Conservation (phyloP, 352 stramenopile species). For the Plasmopara viticola region DNA sequence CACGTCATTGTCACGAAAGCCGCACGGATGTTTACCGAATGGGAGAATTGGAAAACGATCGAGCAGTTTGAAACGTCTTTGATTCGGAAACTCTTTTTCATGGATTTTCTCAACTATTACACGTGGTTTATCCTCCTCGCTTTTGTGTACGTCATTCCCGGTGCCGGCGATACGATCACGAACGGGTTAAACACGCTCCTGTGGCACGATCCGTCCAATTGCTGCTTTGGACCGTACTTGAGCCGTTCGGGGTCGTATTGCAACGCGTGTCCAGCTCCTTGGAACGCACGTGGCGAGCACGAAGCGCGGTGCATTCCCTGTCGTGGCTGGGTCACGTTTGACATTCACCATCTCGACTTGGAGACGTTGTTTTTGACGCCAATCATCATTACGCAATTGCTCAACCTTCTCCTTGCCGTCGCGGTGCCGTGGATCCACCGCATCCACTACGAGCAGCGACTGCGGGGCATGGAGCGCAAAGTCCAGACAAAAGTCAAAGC, state of each 20-base stretch:
- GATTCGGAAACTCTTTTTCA: slow-evolving; percentile 75
- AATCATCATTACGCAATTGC: slow-evolving; percentile 71
- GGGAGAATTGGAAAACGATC: slow-evolving; percentile 83
- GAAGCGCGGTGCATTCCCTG: slow-evolving; percentile 59
- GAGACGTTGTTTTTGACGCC: slow-evolving; percentile 76
- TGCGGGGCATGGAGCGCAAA: slow-evolving; percentile 46
- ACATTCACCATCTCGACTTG: slow-evolving; percentile 75
- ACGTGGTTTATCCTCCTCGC: slow-evolving; percentile 83
- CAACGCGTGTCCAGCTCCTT: slow-evolving; percentile 51
- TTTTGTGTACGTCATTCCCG: slow-evolving; percentile 82
- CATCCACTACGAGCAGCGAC: slow-evolving; percentile 58
- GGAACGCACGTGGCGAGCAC: slow-evolving; percentile 34
- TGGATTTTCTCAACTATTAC: slow-evolving; percentile 88
- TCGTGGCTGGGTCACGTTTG: slow-evolving; percentile 72
- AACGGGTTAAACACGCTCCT: slow-evolving; percentile 71
- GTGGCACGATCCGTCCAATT: slow-evolving; percentile 74
- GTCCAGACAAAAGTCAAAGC: slow-evolving; percentile 64
- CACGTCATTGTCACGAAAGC: slow-evolving; percentile 69
- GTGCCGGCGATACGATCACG: slow-evolving; percentile 72
- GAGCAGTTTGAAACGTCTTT: slow-evolving; percentile 77
- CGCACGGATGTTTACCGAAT: slow-evolving; percentile 65
- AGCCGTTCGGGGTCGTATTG: slow-evolving; percentile 40
- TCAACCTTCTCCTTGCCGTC: slow-evolving; percentile 72
- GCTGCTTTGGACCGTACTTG: slow-evolving; percentile 77
- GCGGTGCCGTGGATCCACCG: slow-evolving; percentile 67